A percentile compares a stretch with the other conserved stretches of the same genome.
These are phyloP conservation scores for Cantharellus anzutake DNA, from an alignment of 768 basidiomycete genomes.

Conservation along the genomic window DNA sequence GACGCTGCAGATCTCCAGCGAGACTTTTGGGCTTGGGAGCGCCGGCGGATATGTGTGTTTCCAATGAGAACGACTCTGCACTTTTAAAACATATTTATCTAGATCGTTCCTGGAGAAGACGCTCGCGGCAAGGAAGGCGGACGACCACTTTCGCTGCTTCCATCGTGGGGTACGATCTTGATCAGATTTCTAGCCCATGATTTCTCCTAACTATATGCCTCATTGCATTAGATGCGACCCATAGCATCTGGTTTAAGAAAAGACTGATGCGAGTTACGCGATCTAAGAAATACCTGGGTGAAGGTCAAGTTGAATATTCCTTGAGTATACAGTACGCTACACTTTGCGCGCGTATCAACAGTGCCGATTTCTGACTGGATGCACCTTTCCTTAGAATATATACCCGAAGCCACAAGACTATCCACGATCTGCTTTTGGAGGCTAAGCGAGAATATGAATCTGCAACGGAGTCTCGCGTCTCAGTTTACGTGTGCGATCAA, in stretches of 20 bases:
- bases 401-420: slow-evolving; percentile 24
- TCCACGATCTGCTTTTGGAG: slow-evolving; percentile 35
- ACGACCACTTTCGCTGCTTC: slow-evolving; percentile 3
- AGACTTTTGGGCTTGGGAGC: slow-evolving; percentile 1
- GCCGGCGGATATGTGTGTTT: not conserved
- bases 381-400: slow-evolving; percentile 22
- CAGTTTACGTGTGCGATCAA: slow-evolving; percentile 24
- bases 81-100: not conserved
- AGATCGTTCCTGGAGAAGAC: not conserved
- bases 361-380: not conserved
- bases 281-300: slow-evolving; percentile 3
- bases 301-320: slow-evolving; percentile 4
- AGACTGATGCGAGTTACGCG: slow-evolving; percentile 14
- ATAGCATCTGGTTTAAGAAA: slow-evolving; percentile 7
- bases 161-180: slow-evolving; percentile 7
- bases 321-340: slow-evolving; percentile 4
- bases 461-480: slow-evolving; percentile 32
- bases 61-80: not conserved
- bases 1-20: slow-evolving; percentile 32
- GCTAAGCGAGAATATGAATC: slow-evolving; percentile 32
- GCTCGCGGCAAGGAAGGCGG: not conserved
- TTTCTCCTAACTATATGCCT: too few relatives aligned
- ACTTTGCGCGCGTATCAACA: not conserved
- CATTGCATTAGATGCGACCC: slow-evolving; percentile 5
- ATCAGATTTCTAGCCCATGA: not conserved